phyloP scores from a whole-genome alignment of 345 rosid genomes.

The Aquilaria malaccensis region DNA sequence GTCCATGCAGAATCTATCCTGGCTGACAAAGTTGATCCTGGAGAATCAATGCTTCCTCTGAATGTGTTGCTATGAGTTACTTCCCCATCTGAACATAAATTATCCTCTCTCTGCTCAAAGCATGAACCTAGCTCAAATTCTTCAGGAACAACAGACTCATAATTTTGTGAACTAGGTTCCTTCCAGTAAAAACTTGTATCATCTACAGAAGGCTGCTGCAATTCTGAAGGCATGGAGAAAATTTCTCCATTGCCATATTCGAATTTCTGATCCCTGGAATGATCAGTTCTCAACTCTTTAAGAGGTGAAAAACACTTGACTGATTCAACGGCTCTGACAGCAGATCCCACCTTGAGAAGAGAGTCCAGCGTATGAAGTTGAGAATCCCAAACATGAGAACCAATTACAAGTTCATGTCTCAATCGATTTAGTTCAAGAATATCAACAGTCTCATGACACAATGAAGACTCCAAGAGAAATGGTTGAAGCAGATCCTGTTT shows the following conservation, averaged over 20 bases:
- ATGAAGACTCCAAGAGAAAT: conserved; percentile 30
- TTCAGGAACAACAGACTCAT: conserved; percentile 18
- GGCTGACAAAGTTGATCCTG: conserved; percentile 64
- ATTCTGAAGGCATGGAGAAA: conserved; percentile 21
- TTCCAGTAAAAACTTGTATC: conserved; percentile 20
- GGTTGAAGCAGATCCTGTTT: conserved; percentile 56
- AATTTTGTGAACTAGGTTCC: conserved; percentile 15
- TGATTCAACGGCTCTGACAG: conserved; percentile 26
- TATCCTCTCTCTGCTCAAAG: conserved; percentile 23
- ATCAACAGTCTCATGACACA: conserved; percentile 41
- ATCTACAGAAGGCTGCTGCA: conserved; percentile 21
- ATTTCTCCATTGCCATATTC: conserved; percentile 18
- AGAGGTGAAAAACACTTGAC: conserved; percentile 22
- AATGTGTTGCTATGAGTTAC: conserved; percentile 16
- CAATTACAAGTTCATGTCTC: conserved; percentile 62
- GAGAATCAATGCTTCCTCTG: conserved; percentile 24
- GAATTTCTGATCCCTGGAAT: conserved; percentile 20
- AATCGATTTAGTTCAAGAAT: conserved; percentile 70
- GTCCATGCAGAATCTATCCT: conserved; percentile 99
- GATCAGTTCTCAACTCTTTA: conserved; percentile 25
- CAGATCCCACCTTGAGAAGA: conserved; percentile 41
- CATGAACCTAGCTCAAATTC: conserved; percentile 17
- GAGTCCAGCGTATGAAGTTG: conserved; percentile 37
- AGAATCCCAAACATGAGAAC: conserved; percentile 72
- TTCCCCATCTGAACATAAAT: conserved; percentile 27